Percentiles rank a stretch among this genome's conserved stretches.
These are phyloP conservation scores for Acanthamoeba lugdunensis DNA, from an alignment of 208 protist genomes.

Conservation along the genomic window DNA sequence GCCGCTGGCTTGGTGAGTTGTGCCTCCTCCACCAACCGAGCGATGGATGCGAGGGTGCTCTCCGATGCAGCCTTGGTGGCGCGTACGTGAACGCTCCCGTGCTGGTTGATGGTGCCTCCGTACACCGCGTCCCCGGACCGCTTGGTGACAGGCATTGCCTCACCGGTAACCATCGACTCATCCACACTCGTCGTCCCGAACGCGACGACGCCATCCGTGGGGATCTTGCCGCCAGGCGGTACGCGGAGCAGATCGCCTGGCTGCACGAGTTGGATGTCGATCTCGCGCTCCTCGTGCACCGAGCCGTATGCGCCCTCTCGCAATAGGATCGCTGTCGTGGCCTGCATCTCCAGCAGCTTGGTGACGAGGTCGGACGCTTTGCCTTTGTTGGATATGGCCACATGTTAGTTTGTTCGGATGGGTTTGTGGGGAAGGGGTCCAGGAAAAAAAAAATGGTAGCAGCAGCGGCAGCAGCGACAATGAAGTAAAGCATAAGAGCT, in stretches of 20 bases:
- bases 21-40: slow-evolving; percentile 95
- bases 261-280: slow-evolving; percentile 82
- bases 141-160: neutral
- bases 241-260: slow-evolving; percentile 89
- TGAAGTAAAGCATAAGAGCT: too few species aligned
- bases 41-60: slow-evolving; percentile 84
- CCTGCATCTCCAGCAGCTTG: too few species aligned
- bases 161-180: slow-evolving; percentile 95
- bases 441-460: too few species aligned
- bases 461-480: too few species aligned
- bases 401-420: too few species aligned
- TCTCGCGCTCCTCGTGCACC: slow-evolving; percentile 77
- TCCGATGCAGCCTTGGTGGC: slow-evolving; percentile 3
- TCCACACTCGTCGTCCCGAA: slow-evolving; percentile 91
- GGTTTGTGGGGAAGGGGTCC: too few species aligned
- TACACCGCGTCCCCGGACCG: neutral
- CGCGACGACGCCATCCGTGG: slow-evolving; percentile 92
- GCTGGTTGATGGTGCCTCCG: slow-evolving; percentile 81
- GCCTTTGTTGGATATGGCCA: too few species aligned
- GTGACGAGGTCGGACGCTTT: too few species aligned
- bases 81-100: slow-evolving; percentile 53
- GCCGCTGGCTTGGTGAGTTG: slow-evolving; percentile 93
- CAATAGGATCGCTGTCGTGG: too few species aligned
- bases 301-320: slow-evolving; percentile 32
- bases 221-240: slow-evolving; percentile 90